Base-by-base conservation (phyloP, 2,329 filamentous ascomycete genomes). In the Fusarium sp. region DNA sequence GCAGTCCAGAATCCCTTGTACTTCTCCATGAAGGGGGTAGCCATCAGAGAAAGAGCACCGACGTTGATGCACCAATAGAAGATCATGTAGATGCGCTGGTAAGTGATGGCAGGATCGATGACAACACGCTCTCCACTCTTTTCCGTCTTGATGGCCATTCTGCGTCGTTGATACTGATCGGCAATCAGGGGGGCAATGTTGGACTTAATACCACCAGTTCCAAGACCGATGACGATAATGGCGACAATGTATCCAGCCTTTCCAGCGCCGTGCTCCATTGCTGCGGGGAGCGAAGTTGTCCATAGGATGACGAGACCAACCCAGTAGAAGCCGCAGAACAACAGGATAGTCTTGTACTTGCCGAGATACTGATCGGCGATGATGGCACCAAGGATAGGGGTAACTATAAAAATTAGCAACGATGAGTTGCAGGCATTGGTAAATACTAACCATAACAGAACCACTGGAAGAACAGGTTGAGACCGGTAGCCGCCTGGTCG, bases 1-100 rank as follows among this genome's bases (percentile, higher is more conserved):
- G 90, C 92, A 2, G 87, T 87, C 87, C 91, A 93, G 87, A 92
- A 94, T 5, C 90, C 91, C 66, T 91, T 81, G 75, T 91, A 87
- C 66, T 88, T 84, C 80, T 95, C 93, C 84, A 94, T 87, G 78
- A 90, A 91, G 1, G 90, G 90, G 1, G 91, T 94, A 8, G 88
- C 90, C 74, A 94, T 87, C 62, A 89, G 84, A 0, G 89, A 92
- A 8, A 95, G 84, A 2, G 91, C 89, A n/a, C 92, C 93, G 17
- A 94, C 75, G 81, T 94, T 94, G 79, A 94, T 93, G 82, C 90
- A 92, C 80, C 87, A 86, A 82, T 94, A 94, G 84, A 93, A 94
- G 78, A 93, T 88, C 90, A 91, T 92, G 85, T 92, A 93, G 70
- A 93, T 90, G 56, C 90, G 86, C 77, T 92, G 89, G 70, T 91